These are phyloP conservation scores for Mediolabrus comicus DNA, from an alignment of 108 stramenopile species.

Conservation along the genomic window DNA sequence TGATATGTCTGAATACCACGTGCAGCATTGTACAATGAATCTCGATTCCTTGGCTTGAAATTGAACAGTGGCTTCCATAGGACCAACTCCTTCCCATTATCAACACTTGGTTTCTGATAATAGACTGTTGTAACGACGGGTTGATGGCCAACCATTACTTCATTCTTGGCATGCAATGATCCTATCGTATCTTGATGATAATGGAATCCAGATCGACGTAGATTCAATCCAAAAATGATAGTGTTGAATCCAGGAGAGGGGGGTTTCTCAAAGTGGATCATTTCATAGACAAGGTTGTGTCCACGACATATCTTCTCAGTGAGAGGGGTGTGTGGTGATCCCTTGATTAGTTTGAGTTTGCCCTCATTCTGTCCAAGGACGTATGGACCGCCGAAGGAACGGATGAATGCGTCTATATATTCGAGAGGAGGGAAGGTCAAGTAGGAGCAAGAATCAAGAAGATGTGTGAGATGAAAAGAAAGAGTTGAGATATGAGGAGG, in stretches of 20 bases:
- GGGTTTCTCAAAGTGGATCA: slow-evolving; percentile 9
- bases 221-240: slow-evolving; percentile 22
- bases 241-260: slow-evolving; percentile 25
- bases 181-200: slow-evolving; percentile 34
- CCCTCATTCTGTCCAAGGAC: slow-evolving; percentile 23
- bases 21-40: slow-evolving; percentile 25
- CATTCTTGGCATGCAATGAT: slow-evolving; percentile 22
- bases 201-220: slow-evolving; percentile 31
- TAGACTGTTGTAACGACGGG: slow-evolving; percentile 28
- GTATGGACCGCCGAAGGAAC: slow-evolving; percentile 16
- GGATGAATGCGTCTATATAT: slow-evolving; percentile 16
- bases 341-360: slow-evolving; percentile 28
- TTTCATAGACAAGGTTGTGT: slow-evolving; percentile 21
- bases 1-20: slow-evolving; percentile 15
- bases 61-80: slow-evolving; percentile 21
- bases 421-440: too few species aligned
- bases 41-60: slow-evolving; percentile 13
- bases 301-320: slow-evolving; percentile 25
- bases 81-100: slow-evolving; percentile 20
- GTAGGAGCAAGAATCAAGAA: not conserved
- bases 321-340: slow-evolving; percentile 9
- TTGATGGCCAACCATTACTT: slow-evolving; percentile 8
- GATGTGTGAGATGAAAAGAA: too few species aligned
- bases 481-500: too few species aligned
- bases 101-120: slow-evolving; percentile 11